Percentiles rank a stretch among this genome's conserved stretches.
Evolutionary conservation across 352 stramenopile species (phyloP).

Genomic region (Globisporangium irregulare): DNA sequence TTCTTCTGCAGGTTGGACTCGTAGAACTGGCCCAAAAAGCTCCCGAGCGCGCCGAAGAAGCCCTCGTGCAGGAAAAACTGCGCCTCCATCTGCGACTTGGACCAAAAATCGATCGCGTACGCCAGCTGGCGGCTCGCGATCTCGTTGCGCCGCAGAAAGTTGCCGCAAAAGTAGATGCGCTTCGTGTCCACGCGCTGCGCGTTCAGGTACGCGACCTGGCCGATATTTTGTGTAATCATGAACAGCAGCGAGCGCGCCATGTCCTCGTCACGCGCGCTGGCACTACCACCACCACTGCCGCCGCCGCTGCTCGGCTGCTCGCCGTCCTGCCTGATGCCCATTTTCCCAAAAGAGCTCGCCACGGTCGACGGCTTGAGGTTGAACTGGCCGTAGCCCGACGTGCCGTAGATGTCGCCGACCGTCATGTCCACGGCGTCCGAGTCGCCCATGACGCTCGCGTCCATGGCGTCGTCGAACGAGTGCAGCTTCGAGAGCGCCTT

Average conservation of each 20-base stretch:
- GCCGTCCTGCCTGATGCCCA: conserved; percentile 44
- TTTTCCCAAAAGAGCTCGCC: conserved; percentile 97
- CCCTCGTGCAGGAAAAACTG: conserved; percentile 95
- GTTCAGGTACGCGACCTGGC: conserved; percentile 94
- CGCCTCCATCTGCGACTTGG: conserved; percentile 84
- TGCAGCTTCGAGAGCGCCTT: conserved; percentile 87
- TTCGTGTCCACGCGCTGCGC: conserved; percentile 89
- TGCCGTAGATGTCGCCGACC: conserved; percentile 98
- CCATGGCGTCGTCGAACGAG: conserved; percentile 80
- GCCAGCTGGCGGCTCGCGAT: conserved; percentile 87
- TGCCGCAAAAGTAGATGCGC: conserved; percentile 95
- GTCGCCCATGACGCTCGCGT: conserved; percentile 61
- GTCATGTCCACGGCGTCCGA: conserved; percentile 92
- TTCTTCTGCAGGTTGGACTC: conserved; percentile 20
- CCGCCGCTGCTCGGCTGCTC: conserved; percentile 2
- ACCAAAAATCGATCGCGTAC: conserved; percentile 98
- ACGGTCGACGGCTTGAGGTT: conserved; percentile 84
- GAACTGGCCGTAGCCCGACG: conserved; percentile 85
- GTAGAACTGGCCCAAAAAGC: conserved; percentile 78
- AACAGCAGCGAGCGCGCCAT: conserved; percentile 93
- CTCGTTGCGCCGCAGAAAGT: conserved; percentile 96
- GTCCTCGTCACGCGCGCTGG: conserved; percentile 88
- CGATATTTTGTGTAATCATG: conserved; percentile 99
- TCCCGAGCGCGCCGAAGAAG: conserved; percentile 96
- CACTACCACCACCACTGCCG: conserved; percentile 9